These are phyloP conservation scores for Daldinia sp. DNA, from an alignment of 2,329 filamentous ascomycete species.

Conservation along the genomic window DNA sequence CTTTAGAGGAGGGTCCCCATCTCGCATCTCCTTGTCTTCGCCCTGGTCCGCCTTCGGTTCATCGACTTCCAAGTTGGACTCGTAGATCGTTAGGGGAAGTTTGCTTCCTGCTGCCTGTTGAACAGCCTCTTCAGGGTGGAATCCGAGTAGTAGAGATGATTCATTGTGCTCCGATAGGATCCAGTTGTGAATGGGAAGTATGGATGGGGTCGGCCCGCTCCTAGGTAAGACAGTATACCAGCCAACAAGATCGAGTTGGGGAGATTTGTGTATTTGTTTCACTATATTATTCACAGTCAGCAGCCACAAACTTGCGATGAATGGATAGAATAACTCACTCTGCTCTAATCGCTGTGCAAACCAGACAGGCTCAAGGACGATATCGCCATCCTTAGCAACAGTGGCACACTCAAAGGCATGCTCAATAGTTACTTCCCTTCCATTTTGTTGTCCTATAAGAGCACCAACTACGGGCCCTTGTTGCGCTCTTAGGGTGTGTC, in stretches of 20 bases:
- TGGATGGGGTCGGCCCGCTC: slow-evolving; percentile 73
- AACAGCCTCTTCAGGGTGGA: slow-evolving; percentile 73
- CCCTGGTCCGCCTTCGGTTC: slow-evolving; percentile 59
- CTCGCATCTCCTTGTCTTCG: slow-evolving; percentile 77
- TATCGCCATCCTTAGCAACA: slow-evolving; percentile 60
- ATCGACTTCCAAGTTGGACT: slow-evolving; percentile 80
- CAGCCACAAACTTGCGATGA: not conserved
- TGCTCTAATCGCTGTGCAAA: slow-evolving; percentile 83
- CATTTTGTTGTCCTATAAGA: slow-evolving; percentile 90
- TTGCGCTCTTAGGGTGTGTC: slow-evolving; percentile 82
- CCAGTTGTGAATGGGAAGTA: slow-evolving; percentile 79
- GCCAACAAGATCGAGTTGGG: slow-evolving; percentile 84
- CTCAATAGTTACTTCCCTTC: slow-evolving; percentile 88
- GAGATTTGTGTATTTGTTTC: slow-evolving; percentile 86
- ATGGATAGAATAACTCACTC: slow-evolving; percentile 64
- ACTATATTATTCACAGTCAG: slow-evolving; percentile 60
- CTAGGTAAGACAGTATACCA: slow-evolving; percentile 85
- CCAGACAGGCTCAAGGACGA: slow-evolving; percentile 72
- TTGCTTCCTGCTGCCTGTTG: slow-evolving; percentile 73
- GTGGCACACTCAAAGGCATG: slow-evolving; percentile 87
- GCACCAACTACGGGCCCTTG: slow-evolving; percentile 82
- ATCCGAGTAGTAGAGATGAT: slow-evolving; percentile 84
- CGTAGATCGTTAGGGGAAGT: slow-evolving; percentile 90
- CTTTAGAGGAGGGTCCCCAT: slow-evolving; percentile 63
- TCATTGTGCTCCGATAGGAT: slow-evolving; percentile 81